Percentiles rank a stretch among this genome's conserved stretches.
These are phyloP conservation scores for Chalaropsis thielavioides DNA, from an alignment of 2,329 filamentous ascomycete species.

Conservation along the genomic window DNA sequence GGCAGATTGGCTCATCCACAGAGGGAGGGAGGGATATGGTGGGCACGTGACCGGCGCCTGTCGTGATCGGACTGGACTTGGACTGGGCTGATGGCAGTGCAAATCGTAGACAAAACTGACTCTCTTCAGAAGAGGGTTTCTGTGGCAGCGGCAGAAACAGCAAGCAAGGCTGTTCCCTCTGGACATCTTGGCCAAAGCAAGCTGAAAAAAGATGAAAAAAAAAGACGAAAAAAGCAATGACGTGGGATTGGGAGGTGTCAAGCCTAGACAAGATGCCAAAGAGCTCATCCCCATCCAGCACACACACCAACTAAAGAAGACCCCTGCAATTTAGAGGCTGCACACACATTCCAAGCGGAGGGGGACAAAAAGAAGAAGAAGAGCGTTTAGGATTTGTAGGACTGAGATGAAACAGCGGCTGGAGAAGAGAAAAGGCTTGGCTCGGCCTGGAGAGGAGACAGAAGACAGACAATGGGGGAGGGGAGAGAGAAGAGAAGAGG, in stretches of 20 bases:
- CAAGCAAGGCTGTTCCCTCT: too few species aligned
- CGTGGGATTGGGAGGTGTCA: too few species aligned
- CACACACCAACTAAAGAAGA: not conserved
- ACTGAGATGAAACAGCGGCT: not conserved
- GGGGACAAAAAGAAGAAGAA: too few species aligned
- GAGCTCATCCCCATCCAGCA: not conserved
- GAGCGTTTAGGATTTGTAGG: not conserved
- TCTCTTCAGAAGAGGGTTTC: not conserved
- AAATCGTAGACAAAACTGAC: too few species aligned
- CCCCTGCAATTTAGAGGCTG: not conserved
- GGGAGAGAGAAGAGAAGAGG: too few species aligned
- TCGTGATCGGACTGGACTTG: too few species aligned
- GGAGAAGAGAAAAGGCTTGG: not conserved
- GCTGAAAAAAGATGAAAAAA: not conserved
- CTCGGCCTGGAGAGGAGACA: too few species aligned
- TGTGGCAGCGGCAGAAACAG: not conserved
- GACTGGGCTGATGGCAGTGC: too few species aligned
- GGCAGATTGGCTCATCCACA: not conserved
- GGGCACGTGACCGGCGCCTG: too few species aligned
- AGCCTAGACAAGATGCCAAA: not conserved
- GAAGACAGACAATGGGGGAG: too few species aligned
- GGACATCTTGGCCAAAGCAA: not conserved
- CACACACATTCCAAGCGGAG: not conserved
- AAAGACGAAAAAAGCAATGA: not conserved
- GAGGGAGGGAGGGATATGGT: too few species aligned